Evolutionary conservation across 225 moss, liverwort and hornwort species (phyloP).

Genomic region (Anthoceros angustus): DNA sequence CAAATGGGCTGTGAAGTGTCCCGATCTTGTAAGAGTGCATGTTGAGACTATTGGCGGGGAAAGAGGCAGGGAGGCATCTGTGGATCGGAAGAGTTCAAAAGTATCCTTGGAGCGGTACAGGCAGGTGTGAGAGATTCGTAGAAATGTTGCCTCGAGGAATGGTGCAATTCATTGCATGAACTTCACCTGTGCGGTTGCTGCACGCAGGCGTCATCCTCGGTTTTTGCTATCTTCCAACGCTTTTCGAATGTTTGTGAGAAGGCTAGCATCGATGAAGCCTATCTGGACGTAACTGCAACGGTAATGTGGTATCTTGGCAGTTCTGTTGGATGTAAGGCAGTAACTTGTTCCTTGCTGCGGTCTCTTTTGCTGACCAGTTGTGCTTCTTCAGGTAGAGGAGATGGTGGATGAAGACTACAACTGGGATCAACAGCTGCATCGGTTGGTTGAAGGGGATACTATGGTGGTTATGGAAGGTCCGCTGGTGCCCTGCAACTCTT

Average conservation of each 20-base stretch:
- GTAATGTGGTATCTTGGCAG: constrained; percentile 13
- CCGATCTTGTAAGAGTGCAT: constrained; percentile 72
- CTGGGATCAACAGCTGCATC: constrained; percentile 65
- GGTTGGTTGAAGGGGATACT: constrained; percentile 39
- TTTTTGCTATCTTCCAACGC: constrained; percentile 65
- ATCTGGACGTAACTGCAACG: constrained; percentile 77
- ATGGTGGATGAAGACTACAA: constrained; percentile 50
- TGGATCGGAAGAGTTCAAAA: constrained; percentile 48
- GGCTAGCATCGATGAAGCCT: constrained; percentile 96
- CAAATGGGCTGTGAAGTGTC: constrained; percentile 40
- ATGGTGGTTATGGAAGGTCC: constrained; percentile 82
- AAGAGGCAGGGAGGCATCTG: constrained; percentile 41
- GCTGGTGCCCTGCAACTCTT: constrained; percentile 61
- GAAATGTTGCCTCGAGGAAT: not conserved
- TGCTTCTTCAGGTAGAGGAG: constrained; percentile 46
- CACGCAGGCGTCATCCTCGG: constrained; percentile 77
- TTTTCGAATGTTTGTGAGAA: constrained; percentile 77
- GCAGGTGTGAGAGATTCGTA: constrained; percentile 24
- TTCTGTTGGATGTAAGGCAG: not conserved
- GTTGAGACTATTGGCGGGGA: constrained; percentile 87
- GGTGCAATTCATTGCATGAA: not conserved
- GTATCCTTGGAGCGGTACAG: constrained; percentile 93
- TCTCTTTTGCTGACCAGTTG: not conserved
- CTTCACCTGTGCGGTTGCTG: not conserved
- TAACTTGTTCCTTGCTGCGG: not conserved